phyloP scores from a whole-genome alignment of 106 monocot species.

The Amphibolis antarctica region DNA sequence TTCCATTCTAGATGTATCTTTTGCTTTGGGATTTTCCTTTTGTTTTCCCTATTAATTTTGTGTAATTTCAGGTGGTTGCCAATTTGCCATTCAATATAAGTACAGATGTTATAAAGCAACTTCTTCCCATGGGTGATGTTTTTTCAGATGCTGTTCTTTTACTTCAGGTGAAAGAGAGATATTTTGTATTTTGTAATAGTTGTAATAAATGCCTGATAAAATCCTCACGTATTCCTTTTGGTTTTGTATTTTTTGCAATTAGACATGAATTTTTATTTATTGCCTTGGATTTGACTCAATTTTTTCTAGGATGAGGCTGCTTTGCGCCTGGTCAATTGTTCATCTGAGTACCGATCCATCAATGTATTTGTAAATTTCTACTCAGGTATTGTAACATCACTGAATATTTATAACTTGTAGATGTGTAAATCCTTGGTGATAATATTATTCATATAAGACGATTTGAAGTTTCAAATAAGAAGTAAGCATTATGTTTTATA shows the following conservation, averaged over 20 bases:
- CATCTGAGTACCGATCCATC: slow-evolving; percentile 75
- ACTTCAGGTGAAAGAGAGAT: slow-evolving; percentile 62
- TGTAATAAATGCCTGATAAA: too few relatives aligned
- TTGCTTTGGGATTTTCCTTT: too few relatives aligned
- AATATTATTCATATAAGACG: not conserved
- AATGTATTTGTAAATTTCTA: slow-evolving; percentile 93
- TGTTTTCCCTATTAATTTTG: too few relatives aligned
- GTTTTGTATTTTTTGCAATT: not conserved
- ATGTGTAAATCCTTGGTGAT: too few relatives aligned
- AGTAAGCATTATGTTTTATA: not conserved
- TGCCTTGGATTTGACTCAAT: not conserved
- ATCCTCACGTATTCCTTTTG: not conserved
- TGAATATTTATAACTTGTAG: too few relatives aligned
- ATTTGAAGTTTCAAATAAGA: not conserved
- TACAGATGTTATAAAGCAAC: slow-evolving; percentile 69
- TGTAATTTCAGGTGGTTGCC: slow-evolving; percentile 61
- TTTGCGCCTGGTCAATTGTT: slow-evolving; percentile 49
- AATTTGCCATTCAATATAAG: slow-evolving; percentile 97
- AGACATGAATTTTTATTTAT: not conserved
- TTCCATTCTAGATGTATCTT: not conserved
- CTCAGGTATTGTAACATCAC: slow-evolving; percentile 38
- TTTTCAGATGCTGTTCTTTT: slow-evolving; percentile 83
- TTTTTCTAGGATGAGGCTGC: slow-evolving; percentile 77
- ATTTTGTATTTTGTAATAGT: not conserved
- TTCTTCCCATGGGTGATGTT: slow-evolving; percentile 92